Evolutionary conservation across 495 filamentous ascomycete genomes (phyloP).

Genomic region (Massariosphaeria phaeospora): DNA sequence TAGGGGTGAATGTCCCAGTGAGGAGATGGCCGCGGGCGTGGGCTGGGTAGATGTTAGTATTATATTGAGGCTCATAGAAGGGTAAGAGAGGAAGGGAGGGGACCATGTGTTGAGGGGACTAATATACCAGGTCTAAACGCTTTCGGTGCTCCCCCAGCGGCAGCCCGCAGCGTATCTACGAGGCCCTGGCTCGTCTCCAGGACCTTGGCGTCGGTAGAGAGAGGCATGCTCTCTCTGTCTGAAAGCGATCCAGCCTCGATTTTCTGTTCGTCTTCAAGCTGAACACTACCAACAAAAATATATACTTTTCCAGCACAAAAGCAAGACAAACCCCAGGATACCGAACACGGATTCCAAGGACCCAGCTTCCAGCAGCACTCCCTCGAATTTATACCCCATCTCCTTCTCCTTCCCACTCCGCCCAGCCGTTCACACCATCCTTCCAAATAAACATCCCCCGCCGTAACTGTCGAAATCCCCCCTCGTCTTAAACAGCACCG

Average conservation of each 20-base stretch:
- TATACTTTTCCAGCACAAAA: no score
- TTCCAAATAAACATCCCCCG: no score
- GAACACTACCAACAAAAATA: no score
- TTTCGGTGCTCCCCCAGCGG: slow-evolving; percentile 44
- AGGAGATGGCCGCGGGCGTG: slow-evolving; percentile 51
- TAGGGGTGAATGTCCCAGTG: slow-evolving; percentile 49
- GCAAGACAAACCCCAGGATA: no score
- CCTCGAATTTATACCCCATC: no score
- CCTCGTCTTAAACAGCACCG: no score
- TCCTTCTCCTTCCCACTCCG: no score
- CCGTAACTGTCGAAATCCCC: no score
- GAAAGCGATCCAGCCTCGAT: no score
- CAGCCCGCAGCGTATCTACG: slow-evolving; percentile 38
- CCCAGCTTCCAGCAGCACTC: no score
- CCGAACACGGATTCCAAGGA: no score
- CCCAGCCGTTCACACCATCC: no score
- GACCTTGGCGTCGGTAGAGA: slow-evolving; percentile 31
- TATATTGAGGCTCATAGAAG: not conserved
- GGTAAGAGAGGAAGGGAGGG: slow-evolving; percentile 1
- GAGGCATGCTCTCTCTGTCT: slow-evolving; percentile 26
- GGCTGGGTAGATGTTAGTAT: slow-evolving; percentile 34
- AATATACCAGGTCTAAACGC: slow-evolving; percentile 46
- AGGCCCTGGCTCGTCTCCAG: slow-evolving; percentile 44
- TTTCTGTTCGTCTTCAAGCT: not conserved
- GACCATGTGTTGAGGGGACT: not conserved